Evolutionary conservation across 2,329 filamentous ascomycete genomes (phyloP).

Genomic region (Aspergillus sp.): DNA sequence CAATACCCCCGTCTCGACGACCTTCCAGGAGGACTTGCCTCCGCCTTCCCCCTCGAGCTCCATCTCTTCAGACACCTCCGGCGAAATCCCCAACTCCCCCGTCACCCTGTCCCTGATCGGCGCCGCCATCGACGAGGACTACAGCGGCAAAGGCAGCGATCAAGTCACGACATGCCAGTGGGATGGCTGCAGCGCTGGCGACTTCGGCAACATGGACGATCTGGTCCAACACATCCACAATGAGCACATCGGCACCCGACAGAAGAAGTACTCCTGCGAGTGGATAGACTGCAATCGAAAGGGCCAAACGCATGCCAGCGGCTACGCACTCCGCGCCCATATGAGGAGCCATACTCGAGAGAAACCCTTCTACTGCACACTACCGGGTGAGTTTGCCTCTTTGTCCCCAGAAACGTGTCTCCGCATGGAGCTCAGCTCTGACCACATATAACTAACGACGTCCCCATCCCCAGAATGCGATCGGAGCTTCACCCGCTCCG

Average conservation of each 20-base stretch:
- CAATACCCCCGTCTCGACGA: slow-evolving; percentile 50
- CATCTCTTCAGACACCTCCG: slow-evolving; percentile 86
- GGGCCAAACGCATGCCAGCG: slow-evolving; percentile 87
- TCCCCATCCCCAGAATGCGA: slow-evolving; percentile 71
- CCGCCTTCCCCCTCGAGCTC: slow-evolving; percentile 58
- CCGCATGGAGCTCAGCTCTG: not conserved
- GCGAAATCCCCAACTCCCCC: slow-evolving; percentile 73
- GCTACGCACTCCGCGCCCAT: slow-evolving; percentile 92
- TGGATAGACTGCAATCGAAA: slow-evolving; percentile 89
- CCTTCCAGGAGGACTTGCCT: slow-evolving; percentile 37
- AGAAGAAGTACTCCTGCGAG: slow-evolving; percentile 98
- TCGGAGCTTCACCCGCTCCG: slow-evolving; percentile 90
- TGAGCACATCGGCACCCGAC: slow-evolving; percentile 86
- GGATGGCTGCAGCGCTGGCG: slow-evolving; percentile 70
- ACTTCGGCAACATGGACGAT: slow-evolving; percentile 75
- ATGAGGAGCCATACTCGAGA: slow-evolving; percentile 97
- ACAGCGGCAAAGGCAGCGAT: slow-evolving; percentile 68
- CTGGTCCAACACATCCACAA: slow-evolving; percentile 83
- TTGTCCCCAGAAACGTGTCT: not conserved
- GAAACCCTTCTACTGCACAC: slow-evolving; percentile 95
- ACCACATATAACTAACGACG: not conserved
- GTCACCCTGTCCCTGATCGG: slow-evolving; percentile 47
- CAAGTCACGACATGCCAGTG: slow-evolving; percentile 76
- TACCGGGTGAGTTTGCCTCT: slow-evolving; percentile 66
- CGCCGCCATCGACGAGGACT: slow-evolving; percentile 52